Conservation (phyloP, 2,329 filamentous ascomycete genomes). For the Calonectria ilicicola region DNA sequence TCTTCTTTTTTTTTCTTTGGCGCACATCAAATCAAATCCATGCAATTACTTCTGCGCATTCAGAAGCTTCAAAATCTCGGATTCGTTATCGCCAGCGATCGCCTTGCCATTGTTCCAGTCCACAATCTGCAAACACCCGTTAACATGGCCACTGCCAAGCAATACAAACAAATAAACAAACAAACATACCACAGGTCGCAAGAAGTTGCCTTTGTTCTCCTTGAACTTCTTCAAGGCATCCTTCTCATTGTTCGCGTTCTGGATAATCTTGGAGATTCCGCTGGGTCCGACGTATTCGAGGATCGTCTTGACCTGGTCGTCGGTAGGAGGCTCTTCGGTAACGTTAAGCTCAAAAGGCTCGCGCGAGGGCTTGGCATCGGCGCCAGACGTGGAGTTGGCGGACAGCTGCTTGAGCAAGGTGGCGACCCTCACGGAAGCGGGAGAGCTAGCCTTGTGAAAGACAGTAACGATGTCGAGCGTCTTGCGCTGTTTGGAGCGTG, state of each 20-base stretch:
- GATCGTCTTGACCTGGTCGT: constrained; percentile 85
- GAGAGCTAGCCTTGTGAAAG: constrained; percentile 86
- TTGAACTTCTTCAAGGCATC: constrained; percentile 87
- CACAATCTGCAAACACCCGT: constrained; percentile 64
- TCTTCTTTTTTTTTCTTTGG: constrained; percentile 11
- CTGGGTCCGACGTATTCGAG: constrained; percentile 81
- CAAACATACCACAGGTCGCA: constrained; percentile 78
- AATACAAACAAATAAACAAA: not conserved
- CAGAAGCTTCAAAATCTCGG: constrained; percentile 87
- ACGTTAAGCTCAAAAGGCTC: constrained; percentile 89
- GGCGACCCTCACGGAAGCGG: constrained; percentile 79
- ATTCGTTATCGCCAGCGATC: constrained; percentile 82
- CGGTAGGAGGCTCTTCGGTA: constrained; percentile 82
- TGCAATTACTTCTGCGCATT: constrained; percentile 60
- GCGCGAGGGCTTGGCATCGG: constrained; percentile 65
- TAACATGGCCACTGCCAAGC: not conserved
- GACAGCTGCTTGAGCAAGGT: constrained; percentile 85
- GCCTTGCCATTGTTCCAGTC: constrained; percentile 95
- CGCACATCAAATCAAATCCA: constrained; percentile 26
- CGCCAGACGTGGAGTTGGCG: constrained; percentile 73
- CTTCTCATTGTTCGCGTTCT: constrained; percentile 77
- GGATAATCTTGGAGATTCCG: constrained; percentile 72
- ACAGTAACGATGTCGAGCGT: constrained; percentile 92
- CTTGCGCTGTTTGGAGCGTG: constrained; percentile 69
- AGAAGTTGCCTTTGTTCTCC: constrained; percentile 75